Evolutionary conservation across 2,329 filamentous ascomycete genomes (phyloP).

Genomic region (Penicillium hordei): DNA sequence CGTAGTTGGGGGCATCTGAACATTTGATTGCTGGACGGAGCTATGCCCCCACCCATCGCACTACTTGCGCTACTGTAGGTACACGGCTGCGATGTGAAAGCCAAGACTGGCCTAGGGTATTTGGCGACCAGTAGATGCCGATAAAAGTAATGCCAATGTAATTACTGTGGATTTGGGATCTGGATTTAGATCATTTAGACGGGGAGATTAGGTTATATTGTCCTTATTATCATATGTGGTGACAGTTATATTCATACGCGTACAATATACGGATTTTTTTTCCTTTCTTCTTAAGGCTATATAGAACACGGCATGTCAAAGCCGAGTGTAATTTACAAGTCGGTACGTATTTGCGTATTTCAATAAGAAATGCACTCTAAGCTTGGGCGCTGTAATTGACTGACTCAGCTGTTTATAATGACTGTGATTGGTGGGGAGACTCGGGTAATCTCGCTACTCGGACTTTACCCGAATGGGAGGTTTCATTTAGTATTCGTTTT

Average conservation of each 20-base stretch:
- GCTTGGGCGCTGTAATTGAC: neutral
- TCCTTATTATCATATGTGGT: neutral
- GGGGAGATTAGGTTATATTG: slow-evolving; percentile 4
- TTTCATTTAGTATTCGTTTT: slow-evolving; percentile 8
- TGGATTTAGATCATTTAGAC: neutral
- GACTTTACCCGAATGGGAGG: slow-evolving; percentile 19
- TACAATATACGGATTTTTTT: neutral
- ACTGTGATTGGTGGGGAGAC: slow-evolving; percentile 16
- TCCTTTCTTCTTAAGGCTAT: neutral
- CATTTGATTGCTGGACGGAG: slow-evolving; percentile 24
- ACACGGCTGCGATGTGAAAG: slow-evolving; percentile 27
- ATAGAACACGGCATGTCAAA: slow-evolving; percentile 11
- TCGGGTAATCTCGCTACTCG: neutral
- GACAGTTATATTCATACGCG: neutral
- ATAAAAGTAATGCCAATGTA: slow-evolving; percentile 6
- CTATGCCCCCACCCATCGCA: slow-evolving; percentile 9
- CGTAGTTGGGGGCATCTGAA: slow-evolving; percentile 17
- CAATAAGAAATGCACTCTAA: neutral
- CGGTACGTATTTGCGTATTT: neutral
- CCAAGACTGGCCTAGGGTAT: slow-evolving; percentile 16
- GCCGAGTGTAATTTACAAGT: neutral
- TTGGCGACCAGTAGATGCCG: neutral
- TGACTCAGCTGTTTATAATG: slow-evolving; percentile 15
- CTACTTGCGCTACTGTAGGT: slow-evolving; percentile 36
- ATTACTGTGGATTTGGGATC: slow-evolving; percentile 4